phyloP scores from a whole-genome alignment of 352 stramenopile species.

The Phytophthora foliorum region DNA sequence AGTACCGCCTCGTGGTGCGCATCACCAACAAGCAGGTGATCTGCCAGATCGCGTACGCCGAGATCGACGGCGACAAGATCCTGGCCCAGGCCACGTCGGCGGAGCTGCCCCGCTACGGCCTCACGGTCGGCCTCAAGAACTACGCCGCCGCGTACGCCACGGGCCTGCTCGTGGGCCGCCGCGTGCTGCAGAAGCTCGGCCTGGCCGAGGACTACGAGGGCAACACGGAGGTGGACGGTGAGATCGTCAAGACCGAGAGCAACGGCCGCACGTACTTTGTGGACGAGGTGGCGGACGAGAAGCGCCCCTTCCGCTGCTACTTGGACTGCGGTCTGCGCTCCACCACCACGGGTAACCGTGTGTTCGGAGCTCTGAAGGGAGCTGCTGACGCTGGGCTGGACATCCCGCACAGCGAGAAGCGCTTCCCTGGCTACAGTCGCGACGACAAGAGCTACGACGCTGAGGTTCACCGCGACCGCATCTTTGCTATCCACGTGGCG shows the following conservation, averaged over 20 bases:
- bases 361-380: constrained; percentile 99
- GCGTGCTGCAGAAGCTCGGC: constrained; percentile 98
- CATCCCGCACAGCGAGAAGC: constrained; percentile 99
- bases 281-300: constrained; percentile 98
- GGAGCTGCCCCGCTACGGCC: constrained; percentile 98
- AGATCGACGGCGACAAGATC: constrained; percentile 99
- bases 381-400: constrained; percentile 98
- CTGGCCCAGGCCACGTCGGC: constrained; percentile 94
- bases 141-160: constrained; percentile 99
- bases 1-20: constrained; percentile 97
- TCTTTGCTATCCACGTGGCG: constrained; percentile 98
- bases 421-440: constrained; percentile 99
- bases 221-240: constrained; percentile 96
- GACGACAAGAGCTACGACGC: constrained; percentile 99
- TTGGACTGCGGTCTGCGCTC: constrained; percentile 98
- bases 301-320: constrained; percentile 98
- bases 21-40: constrained; percentile 98
- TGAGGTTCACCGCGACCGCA: constrained; percentile 97
- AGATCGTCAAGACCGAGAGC: constrained; percentile 95
- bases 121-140: constrained; percentile 99
- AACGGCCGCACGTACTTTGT: constrained; percentile 99
- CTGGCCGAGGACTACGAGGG: constrained; percentile 98
- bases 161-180: constrained; percentile 94
- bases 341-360: constrained; percentile 98
- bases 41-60: constrained; percentile 98